phyloP scores from a whole-genome alignment of 1,284 basidiomycete species.

The Polyporus tsugae region DNA sequence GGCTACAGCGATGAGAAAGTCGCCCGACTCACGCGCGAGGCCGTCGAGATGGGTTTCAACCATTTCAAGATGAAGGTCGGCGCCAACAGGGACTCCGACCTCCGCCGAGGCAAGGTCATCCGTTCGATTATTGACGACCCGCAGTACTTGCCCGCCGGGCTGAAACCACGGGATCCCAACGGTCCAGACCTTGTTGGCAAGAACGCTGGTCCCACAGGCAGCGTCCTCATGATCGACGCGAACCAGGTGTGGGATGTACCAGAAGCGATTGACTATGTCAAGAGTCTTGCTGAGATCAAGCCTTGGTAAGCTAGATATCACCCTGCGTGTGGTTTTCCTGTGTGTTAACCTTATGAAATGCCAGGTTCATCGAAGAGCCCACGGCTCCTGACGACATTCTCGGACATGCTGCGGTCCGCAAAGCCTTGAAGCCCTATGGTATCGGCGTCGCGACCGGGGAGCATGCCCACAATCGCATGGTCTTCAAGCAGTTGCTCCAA shows the following conservation, averaged over 20 bases:
- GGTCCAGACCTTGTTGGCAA: slow-evolving; percentile 78
- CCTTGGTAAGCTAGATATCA: slow-evolving; percentile 72
- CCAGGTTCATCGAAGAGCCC: slow-evolving; percentile 94
- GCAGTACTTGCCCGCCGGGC: slow-evolving; percentile 66
- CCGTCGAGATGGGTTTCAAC: slow-evolving; percentile 88
- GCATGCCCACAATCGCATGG: slow-evolving; percentile 95
- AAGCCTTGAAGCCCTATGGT: slow-evolving; percentile 80
- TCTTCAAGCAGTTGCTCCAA: slow-evolving; percentile 97
- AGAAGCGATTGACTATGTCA: slow-evolving; percentile 92
- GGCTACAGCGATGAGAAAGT: slow-evolving; percentile 95
- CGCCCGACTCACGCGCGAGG: slow-evolving; percentile 84
- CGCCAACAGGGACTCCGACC: slow-evolving; percentile 81
- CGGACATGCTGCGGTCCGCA: slow-evolving; percentile 85
- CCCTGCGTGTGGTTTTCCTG: background rate
- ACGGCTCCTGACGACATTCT: slow-evolving; percentile 93
- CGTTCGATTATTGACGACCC: slow-evolving; percentile 95
- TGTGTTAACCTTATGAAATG: slow-evolving; percentile 8
- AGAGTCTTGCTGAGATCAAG: slow-evolving; percentile 80
- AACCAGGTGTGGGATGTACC: slow-evolving; percentile 98
- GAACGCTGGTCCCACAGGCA: slow-evolving; percentile 94
- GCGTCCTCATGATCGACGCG: slow-evolving; percentile 96
- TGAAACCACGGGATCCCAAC: slow-evolving; percentile 67
- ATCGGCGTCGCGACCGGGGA: slow-evolving; percentile 97
- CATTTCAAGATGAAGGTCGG: slow-evolving; percentile 99
- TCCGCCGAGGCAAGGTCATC: slow-evolving; percentile 88